Conservation (phyloP, 1,284 basidiomycete genomes). For the Dichomitus squalens region DNA sequence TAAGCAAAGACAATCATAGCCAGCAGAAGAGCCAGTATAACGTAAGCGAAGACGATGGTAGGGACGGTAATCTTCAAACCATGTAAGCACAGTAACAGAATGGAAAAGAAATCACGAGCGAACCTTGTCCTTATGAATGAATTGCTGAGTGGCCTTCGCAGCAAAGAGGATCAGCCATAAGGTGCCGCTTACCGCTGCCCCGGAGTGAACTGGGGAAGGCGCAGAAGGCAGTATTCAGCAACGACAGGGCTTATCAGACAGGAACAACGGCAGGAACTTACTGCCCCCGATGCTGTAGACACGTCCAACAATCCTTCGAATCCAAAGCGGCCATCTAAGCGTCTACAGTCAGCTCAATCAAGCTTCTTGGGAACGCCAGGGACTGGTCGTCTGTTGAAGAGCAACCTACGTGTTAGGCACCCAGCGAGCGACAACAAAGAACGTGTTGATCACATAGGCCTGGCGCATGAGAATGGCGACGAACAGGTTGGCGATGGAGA, state of each 20-base stretch:
- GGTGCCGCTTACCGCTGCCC: conserved; percentile 52
- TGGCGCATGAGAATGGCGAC: conserved; percentile 59
- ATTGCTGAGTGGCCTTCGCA: conserved; percentile 51
- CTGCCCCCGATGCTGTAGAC: conserved; percentile 59
- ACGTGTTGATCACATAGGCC: conserved; percentile 57
- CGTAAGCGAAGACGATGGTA: conserved; percentile 53
- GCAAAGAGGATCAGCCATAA: conserved; percentile 55
- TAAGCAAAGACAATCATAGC: conserved; percentile 51
- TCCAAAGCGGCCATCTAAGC: conserved; percentile 52
- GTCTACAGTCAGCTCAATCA: not conserved
- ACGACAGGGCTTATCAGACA: too few species aligned
- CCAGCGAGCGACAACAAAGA: conserved; percentile 51
- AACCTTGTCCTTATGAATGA: conserved; percentile 43
- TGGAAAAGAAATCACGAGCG: conserved; percentile 1
- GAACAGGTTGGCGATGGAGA: conserved; percentile 54
- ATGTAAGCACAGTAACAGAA: not conserved
- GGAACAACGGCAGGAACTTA: conserved; percentile 22
- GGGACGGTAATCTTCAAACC: conserved; percentile 41
- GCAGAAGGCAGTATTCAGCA: not conserved
- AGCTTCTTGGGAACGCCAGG: not conserved
- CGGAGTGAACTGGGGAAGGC: conserved; percentile 49
- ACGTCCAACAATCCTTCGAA: conserved; percentile 51
- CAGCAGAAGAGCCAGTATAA: conserved; percentile 48
- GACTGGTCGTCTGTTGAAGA: too few species aligned
- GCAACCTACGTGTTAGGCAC: conserved; percentile 48